These are phyloP conservation scores for Phialophora macrospora DNA, from an alignment of 2,329 filamentous ascomycete genomes.

Conservation along the genomic window DNA sequence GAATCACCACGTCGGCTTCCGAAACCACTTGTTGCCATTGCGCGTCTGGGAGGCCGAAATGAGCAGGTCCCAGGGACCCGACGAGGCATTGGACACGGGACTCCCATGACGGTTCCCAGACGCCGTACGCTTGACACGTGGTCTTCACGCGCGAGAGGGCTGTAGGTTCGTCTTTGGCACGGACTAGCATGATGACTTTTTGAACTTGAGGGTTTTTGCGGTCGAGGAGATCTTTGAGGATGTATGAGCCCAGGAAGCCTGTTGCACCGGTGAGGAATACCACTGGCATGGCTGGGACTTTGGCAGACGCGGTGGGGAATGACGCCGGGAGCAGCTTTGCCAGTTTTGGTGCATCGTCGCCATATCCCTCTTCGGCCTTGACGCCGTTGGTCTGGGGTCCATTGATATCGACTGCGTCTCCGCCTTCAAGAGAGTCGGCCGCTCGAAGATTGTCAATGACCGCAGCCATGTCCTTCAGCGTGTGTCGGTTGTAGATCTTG, in stretches of 20 bases:
- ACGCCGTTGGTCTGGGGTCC: conserved; percentile 41
- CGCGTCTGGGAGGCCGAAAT: conserved; percentile 71
- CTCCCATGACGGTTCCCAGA: conserved; percentile 75
- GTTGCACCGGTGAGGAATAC: conserved; percentile 88
- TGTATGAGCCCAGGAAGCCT: conserved; percentile 83
- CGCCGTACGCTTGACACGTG: conserved; percentile 74
- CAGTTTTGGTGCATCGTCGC: conserved; percentile 55
- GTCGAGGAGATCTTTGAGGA: conserved; percentile 75
- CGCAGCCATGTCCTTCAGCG: conserved; percentile 61
- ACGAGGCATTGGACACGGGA: conserved; percentile 68
- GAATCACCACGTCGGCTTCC: conserved; percentile 73
- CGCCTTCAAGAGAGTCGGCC: conserved; percentile 41
- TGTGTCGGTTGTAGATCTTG: conserved; percentile 71
- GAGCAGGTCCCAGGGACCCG: conserved; percentile 74
- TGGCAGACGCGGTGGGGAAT: conserved; percentile 44
- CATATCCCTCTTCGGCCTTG: conserved; percentile 54
- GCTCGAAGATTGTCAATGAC: conserved; percentile 54
- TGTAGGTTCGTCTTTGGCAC: conserved; percentile 65
- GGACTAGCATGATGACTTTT: conserved; percentile 75
- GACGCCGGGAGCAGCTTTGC: conserved; percentile 55
- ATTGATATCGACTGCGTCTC: conserved; percentile 53
- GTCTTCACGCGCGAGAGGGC: conserved; percentile 68
- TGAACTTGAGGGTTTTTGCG: conserved; percentile 57
- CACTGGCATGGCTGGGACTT: conserved; percentile 53
- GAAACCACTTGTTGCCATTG: conserved; percentile 69